These are phyloP conservation scores for Isatis lusitanica DNA, from an alignment of 441 rosid species.

Conservation along the genomic window DNA sequence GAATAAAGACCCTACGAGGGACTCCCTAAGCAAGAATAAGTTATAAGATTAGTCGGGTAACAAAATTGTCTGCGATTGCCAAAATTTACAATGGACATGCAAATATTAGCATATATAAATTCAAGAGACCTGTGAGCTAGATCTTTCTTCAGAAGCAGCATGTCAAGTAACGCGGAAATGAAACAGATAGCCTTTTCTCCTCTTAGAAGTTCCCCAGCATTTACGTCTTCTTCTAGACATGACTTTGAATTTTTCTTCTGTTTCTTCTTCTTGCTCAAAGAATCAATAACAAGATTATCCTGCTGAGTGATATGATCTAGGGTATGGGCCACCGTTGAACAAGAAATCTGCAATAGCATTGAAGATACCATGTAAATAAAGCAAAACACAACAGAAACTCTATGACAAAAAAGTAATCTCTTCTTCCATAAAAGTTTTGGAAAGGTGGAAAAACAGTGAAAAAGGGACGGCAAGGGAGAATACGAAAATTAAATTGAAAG, in stretches of 20 bases:
- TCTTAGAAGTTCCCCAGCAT: conserved; percentile 35
- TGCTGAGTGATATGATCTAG: conserved; percentile 51
- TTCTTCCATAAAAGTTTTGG: background rate
- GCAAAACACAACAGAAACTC: conserved; percentile 11
- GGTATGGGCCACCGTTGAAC: conserved; percentile 56
- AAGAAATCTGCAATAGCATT: conserved; percentile 62
- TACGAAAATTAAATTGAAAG: conserved; percentile 20
- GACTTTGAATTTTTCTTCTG: conserved; percentile 61
- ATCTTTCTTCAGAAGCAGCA: conserved; percentile 80
- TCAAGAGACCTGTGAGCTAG: conserved; percentile 66
- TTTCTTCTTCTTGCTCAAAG: conserved; percentile 57
- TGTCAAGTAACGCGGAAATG: conserved; percentile 78
- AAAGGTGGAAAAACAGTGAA: background rate
- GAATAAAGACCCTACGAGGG: conserved; percentile 75
- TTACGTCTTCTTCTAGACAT: conserved; percentile 36
- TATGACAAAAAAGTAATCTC: background rate
- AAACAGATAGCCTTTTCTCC: conserved; percentile 54
- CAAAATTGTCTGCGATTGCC: conserved; percentile 2
- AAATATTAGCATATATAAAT: conserved; percentile 20
- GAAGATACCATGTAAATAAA: conserved; percentile 23
- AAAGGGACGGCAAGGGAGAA: conserved; percentile 14
- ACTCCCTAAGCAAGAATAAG: conserved; percentile 55
- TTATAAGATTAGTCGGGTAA: background rate
- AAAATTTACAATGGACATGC: conserved; percentile 4
- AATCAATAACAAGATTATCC: conserved; percentile 40